Conservation (phyloP, 2,329 filamentous ascomycete genomes). For the Aspergillus cejpii region DNA sequence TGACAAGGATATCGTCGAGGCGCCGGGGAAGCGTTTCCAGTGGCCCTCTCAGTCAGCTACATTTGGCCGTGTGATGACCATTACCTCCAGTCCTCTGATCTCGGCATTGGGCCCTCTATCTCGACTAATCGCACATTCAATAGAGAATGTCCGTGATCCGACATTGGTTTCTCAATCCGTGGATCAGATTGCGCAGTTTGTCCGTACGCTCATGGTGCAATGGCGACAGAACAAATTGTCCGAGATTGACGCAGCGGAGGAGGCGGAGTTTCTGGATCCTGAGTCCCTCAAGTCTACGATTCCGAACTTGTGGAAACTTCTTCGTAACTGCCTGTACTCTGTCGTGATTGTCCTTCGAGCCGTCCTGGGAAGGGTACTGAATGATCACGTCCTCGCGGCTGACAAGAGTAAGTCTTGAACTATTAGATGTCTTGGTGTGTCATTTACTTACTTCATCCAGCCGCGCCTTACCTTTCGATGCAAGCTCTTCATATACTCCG, state of each 20-base stretch:
- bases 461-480: constrained; percentile 60
- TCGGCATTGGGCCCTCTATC: constrained; percentile 57
- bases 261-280: constrained; percentile 55
- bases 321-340: constrained; percentile 70
- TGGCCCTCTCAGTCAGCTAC: constrained; percentile 59
- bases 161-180: constrained; percentile 38
- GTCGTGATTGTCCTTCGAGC: constrained; percentile 68
- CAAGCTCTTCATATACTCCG: constrained; percentile 68
- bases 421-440: neutral
- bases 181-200: constrained; percentile 62
- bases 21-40: constrained; percentile 50
- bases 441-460: constrained; percentile 25
- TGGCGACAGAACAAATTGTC: constrained; percentile 73
- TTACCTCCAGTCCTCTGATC: constrained; percentile 53
- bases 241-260: constrained; percentile 61
- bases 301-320: constrained; percentile 65
- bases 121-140: constrained; percentile 54
- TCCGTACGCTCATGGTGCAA: constrained; percentile 57
- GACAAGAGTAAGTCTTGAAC: constrained; percentile 42
- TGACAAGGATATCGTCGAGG: constrained; percentile 58
- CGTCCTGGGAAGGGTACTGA: constrained; percentile 59
- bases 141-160: constrained; percentile 51
- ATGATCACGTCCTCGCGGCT: constrained; percentile 50
- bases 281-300: constrained; percentile 62
- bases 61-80: constrained; percentile 50